Conservation (phyloP, 805 yeast genomes). For the Candida glaebosa region DNA sequence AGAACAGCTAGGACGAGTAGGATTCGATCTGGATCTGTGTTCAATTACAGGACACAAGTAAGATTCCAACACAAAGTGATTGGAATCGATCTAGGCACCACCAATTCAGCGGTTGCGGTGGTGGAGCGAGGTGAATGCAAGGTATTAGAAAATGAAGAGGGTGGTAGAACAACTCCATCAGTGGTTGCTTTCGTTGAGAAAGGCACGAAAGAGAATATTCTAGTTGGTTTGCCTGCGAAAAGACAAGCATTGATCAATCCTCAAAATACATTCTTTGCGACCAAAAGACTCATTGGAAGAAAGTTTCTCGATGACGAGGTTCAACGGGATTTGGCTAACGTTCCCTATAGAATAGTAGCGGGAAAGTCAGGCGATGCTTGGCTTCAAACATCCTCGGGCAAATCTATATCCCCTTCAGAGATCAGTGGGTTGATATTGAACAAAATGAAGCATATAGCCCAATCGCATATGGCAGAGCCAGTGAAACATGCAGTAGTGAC, state of each 20-base stretch:
- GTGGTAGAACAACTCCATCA: constrained; percentile 77
- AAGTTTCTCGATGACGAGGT: constrained; percentile 65
- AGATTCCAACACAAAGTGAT: constrained; percentile 41
- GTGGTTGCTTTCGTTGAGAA: constrained; percentile 54
- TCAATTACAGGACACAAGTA: background rate
- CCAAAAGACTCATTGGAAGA: constrained; percentile 78
- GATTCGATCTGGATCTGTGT: background rate
- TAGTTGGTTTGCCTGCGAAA: constrained; percentile 69
- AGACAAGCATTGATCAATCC: constrained; percentile 76
- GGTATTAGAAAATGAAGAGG: constrained; percentile 75
- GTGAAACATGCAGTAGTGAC: constrained; percentile 76
- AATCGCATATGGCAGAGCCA: constrained; percentile 42
- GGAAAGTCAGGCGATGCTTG: constrained; percentile 69
- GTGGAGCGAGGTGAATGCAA: constrained; percentile 61
- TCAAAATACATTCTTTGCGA: constrained; percentile 75
- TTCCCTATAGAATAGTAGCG: constrained; percentile 61
- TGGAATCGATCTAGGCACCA: constrained; percentile 83
- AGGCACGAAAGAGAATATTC: constrained; percentile 39
- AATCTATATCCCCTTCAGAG: constrained; percentile 61
- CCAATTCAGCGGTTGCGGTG: constrained; percentile 82
- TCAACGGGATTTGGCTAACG: constrained; percentile 58
- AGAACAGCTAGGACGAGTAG: background rate
- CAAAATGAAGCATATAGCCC: constrained; percentile 67
- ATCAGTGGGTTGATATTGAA: constrained; percentile 63
- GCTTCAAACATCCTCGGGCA: constrained; percentile 48